These are phyloP conservation scores for Vigna reflexopilosa DNA, from an alignment of 306 rosid genomes.

Conservation along the genomic window DNA sequence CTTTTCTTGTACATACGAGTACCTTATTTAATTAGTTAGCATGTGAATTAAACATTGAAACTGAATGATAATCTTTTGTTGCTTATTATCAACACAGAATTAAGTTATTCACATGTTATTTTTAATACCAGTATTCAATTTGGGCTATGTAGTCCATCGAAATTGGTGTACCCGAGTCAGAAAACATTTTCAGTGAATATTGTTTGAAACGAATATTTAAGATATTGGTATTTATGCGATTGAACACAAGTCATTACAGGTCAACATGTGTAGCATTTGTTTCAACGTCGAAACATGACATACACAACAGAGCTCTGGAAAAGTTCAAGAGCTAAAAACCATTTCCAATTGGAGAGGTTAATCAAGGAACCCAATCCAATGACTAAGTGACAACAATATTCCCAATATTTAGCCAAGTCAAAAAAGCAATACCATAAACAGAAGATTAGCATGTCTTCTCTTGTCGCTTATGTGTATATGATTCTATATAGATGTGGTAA, in stretches of 20 bases:
- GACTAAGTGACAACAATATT: slow-evolving; percentile 39
- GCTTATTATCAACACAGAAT: background rate
- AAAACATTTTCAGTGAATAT: background rate
- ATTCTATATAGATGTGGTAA: slow-evolving; percentile 31
- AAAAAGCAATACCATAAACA: slow-evolving; percentile 36
- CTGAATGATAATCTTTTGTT: background rate
- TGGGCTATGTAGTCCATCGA: background rate
- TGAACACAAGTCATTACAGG: slow-evolving; percentile 22
- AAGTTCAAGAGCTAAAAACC: slow-evolving; percentile 36
- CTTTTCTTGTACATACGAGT: too few species aligned
- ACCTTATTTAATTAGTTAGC: background rate
- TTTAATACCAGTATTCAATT: background rate
- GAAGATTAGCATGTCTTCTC: slow-evolving; percentile 27
- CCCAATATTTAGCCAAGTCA: slow-evolving; percentile 40
- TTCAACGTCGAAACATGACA: slow-evolving; percentile 26
- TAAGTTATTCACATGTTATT: background rate
- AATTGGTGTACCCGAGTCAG: background rate
- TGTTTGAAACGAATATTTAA: background rate
- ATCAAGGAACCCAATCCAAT: slow-evolving; percentile 23
- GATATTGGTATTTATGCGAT: background rate
- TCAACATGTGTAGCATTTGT: slow-evolving; percentile 16
- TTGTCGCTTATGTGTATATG: slow-evolving; percentile 39
- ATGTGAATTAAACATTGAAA: slow-evolving; percentile 3
- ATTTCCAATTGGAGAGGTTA: slow-evolving; percentile 40
- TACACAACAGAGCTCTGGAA: background rate